Evolutionary conservation across 768 basidiomycete genomes (phyloP), one percentile per base, ranked within the genome.

Genomic region (Trametes elegans): DNA sequence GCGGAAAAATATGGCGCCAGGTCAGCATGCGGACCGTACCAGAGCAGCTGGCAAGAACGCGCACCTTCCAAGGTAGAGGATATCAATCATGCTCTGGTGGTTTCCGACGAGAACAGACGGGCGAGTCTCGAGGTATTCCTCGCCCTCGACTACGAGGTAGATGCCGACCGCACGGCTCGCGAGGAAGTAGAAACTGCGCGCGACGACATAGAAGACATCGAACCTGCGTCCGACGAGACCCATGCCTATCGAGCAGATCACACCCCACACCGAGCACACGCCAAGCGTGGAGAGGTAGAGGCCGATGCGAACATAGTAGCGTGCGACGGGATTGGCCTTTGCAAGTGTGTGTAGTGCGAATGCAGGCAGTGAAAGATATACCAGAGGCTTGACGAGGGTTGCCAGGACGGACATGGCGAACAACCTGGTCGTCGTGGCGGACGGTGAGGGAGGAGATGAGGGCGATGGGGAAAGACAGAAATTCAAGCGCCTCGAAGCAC

Each of bases 21-120:
- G 29, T n/a, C n/a, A n/a, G n/a, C n/a, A n/a, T n/a, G n/a, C n/a
- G n/a, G n/a, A n/a, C n/a, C n/a, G n/a, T n/a, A n/a, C n/a, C n/a
- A n/a, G n/a, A n/a, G n/a, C n/a, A n/a, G n/a, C n/a, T n/a, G n/a
- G n/a, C n/a, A n/a, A n/a, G n/a, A n/a, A n/a, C n/a, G n/a, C 87
- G 71, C 66, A 91, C 90, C 82, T 83, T 53, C 87, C 93, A 49
- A 93, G 73, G 63, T 84, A 83, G 31, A 96, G 69, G 57, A 99
- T 80, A 70, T 97, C 93, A 39, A 97, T 69, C 83, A 93, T 88
- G 55, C 88, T 93, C 76, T 98, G 96, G 68, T 98, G 96, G 67
- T 98, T 98, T 11, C 80, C 82, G 66, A 98, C 80, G 24, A 93
- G 70, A 11, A 98, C 81, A 1, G 84, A 83, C 7, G 93, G 91